A percentile compares a stretch with the other conserved stretches of the same genome.
Conservation (phyloP, 805 yeast species). For the Cyberlindnera bimundalis region DNA sequence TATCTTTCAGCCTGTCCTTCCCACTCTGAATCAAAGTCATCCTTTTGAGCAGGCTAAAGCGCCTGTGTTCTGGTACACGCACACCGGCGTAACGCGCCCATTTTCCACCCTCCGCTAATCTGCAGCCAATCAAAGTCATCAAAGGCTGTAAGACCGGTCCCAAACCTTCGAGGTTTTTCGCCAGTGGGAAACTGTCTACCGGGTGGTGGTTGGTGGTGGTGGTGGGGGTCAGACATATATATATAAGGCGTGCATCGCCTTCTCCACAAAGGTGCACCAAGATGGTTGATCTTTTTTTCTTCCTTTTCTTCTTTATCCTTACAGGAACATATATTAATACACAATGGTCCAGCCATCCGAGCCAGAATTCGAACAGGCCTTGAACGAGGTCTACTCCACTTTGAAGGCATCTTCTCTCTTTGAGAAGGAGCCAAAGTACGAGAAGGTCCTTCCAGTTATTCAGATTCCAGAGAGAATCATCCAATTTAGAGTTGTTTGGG, state of each 20-base stretch:
- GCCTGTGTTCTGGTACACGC: background rate
- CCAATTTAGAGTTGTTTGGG: slow-evolving; percentile 98
- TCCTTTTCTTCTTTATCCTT: background rate
- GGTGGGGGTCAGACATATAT: background rate
- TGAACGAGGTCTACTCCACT: slow-evolving; percentile 86
- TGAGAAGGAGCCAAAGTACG: slow-evolving; percentile 83
- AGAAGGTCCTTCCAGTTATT: slow-evolving; percentile 82
- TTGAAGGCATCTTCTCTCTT: slow-evolving; percentile 89
- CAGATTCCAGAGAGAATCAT: slow-evolving; percentile 94
- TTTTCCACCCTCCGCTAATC: slow-evolving; percentile 13
- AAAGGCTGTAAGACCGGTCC: slow-evolving; percentile 13
- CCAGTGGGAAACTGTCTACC: too few relatives aligned
- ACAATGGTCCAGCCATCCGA: slow-evolving; percentile 81
- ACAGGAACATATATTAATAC: slow-evolving; percentile 6
- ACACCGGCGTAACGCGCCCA: slow-evolving; percentile 19
- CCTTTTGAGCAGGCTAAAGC: background rate
- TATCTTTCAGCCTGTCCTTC: too few relatives aligned
- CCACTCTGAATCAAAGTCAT: too few relatives aligned
- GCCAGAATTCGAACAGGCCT: slow-evolving; percentile 99
- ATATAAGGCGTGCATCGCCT: background rate
- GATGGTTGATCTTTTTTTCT: background rate
- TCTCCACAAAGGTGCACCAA: too few relatives aligned
- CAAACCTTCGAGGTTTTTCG: too few relatives aligned
- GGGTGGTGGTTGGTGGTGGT: too few relatives aligned
- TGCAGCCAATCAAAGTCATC: slow-evolving; percentile 25